Evolutionary conservation across 2,329 filamentous ascomycete genomes (phyloP).

Genomic region (Arthrobotrys iridis): DNA sequence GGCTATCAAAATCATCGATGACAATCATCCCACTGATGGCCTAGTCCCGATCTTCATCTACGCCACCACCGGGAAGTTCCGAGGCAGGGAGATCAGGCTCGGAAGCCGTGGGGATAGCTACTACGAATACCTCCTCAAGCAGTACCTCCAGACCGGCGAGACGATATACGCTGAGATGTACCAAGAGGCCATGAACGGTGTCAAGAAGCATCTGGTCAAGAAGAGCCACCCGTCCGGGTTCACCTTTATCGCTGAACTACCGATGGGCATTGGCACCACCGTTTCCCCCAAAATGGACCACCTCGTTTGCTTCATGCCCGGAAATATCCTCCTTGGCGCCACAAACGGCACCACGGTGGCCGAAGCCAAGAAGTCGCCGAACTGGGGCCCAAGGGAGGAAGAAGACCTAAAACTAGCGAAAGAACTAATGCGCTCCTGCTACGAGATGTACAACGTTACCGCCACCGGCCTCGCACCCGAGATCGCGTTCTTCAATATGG

Average conservation of each 20-base stretch:
- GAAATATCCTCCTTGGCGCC: slow-evolving; percentile 87
- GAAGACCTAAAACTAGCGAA: slow-evolving; percentile 86
- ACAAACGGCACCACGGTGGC: slow-evolving; percentile 80
- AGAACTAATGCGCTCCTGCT: slow-evolving; percentile 96
- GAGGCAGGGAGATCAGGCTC: slow-evolving; percentile 84
- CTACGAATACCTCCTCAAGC: slow-evolving; percentile 98
- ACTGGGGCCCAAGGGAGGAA: slow-evolving; percentile 82
- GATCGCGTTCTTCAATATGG: slow-evolving; percentile 88
- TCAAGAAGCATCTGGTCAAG: slow-evolving; percentile 90
- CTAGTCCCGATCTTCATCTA: slow-evolving; percentile 92
- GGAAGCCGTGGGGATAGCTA: slow-evolving; percentile 96
- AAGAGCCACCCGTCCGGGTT: slow-evolving; percentile 83
- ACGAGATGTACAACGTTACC: slow-evolving; percentile 94
- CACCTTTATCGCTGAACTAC: slow-evolving; percentile 90
- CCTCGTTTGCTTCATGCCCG: slow-evolving; percentile 95
- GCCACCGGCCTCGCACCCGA: slow-evolving; percentile 91
- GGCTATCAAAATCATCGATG: slow-evolving; percentile 89
- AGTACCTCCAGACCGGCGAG: slow-evolving; percentile 91
- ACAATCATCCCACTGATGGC: slow-evolving; percentile 80
- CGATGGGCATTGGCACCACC: slow-evolving; percentile 71
- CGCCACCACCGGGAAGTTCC: slow-evolving; percentile 79
- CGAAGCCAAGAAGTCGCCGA: slow-evolving; percentile 75
- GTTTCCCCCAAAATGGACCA: slow-evolving; percentile 96
- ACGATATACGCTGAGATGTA: slow-evolving; percentile 92
- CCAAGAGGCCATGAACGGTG: slow-evolving; percentile 82